Evolutionary conservation across 202 grass and related monocot species (phyloP), one percentile per base, ranked within the genome.

Genomic region (Schoenoplectus triqueter): DNA sequence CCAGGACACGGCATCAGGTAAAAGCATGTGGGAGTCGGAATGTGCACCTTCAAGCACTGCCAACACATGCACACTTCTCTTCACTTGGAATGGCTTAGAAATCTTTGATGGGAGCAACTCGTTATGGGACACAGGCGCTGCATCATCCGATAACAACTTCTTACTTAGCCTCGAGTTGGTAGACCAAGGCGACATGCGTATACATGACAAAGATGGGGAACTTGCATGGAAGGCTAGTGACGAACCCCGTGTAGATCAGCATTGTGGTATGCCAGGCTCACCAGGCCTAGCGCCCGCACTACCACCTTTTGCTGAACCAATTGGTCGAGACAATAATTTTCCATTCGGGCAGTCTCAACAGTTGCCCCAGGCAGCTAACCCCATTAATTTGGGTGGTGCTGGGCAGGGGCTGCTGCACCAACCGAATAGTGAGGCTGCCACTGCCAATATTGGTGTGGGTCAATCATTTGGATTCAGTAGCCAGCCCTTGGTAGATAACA

Each of bases 211-310:
- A 85, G 86, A 91, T 48, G 92, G 89, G 3, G 92, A 97, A 89
- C 86, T 97, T 31, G 87, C 95, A 3, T 97, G 95, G 95, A 89
- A 93, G 13, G 92, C 95, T 22, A 94, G 92, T 81, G 88, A 97
- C 13, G 62, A 91, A 13, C 87, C 82, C 10, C 88, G 86, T 10
- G 89, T 91, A 39, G 88, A 90, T 19, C 90, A 94, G 82, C 84
- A 41, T 10, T 97, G 94, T 44, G 94, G 94, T n/a, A 82, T 88
- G 39, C 89, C 92, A 1, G 92, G 94, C 0, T 94, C 92, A 3
- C 91, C 92, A 0, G 94, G 94, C 10, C 64, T 97, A 31, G 83
- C 51, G 49, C 9, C 88, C 2, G 94, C 86, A 44, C 21, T 84
- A 45, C 92, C 92, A 66, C 82, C 94, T 14, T 97, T 97, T 68